phyloP scores from a whole-genome alignment of 441 rosid species.

The Bruguiera hainesii region DNA sequence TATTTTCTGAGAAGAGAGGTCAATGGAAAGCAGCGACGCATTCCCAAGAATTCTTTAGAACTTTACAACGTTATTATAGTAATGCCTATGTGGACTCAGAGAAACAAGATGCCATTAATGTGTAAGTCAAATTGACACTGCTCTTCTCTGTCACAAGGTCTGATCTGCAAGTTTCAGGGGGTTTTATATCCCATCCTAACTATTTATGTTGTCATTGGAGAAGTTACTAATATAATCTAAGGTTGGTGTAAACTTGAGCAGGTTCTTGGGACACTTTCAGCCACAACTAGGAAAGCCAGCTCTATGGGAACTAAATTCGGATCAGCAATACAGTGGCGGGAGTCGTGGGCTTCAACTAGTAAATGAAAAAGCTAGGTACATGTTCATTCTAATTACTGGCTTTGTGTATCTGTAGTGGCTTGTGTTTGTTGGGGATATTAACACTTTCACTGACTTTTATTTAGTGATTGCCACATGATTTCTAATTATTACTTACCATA shows the following conservation, averaged over 20 bases:
- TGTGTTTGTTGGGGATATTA: neutral
- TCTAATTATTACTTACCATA: no score
- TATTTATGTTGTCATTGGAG: neutral
- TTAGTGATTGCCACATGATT: no score
- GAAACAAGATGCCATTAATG: slow-evolving; percentile 93
- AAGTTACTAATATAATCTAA: slow-evolving; percentile 3
- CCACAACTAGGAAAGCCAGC: slow-evolving; percentile 81
- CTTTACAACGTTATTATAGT: slow-evolving; percentile 93
- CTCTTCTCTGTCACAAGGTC: neutral
- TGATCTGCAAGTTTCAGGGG: neutral
- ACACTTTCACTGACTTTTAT: no score
- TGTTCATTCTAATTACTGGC: slow-evolving; percentile 8
- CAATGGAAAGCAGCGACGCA: slow-evolving; percentile 99
- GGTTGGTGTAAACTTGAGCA: slow-evolving; percentile 33
- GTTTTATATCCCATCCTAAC: neutral
- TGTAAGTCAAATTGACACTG: slow-evolving; percentile 41
- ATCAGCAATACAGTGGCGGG: slow-evolving; percentile 58
- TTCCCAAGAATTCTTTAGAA: slow-evolving; percentile 96
- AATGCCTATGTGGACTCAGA: slow-evolving; percentile 96
- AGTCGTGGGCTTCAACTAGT: slow-evolving; percentile 40
- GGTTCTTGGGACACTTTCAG: slow-evolving; percentile 93
- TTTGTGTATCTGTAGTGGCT: neutral
- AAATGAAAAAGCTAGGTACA: slow-evolving; percentile 54
- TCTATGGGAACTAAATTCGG: slow-evolving; percentile 91
- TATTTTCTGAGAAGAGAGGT: slow-evolving; percentile 94